A percentile compares a stretch with the other conserved stretches of the same genome.
phyloP scores from a whole-genome alignment of 805 yeast species.

The Candida pseudoglaebosa region DNA sequence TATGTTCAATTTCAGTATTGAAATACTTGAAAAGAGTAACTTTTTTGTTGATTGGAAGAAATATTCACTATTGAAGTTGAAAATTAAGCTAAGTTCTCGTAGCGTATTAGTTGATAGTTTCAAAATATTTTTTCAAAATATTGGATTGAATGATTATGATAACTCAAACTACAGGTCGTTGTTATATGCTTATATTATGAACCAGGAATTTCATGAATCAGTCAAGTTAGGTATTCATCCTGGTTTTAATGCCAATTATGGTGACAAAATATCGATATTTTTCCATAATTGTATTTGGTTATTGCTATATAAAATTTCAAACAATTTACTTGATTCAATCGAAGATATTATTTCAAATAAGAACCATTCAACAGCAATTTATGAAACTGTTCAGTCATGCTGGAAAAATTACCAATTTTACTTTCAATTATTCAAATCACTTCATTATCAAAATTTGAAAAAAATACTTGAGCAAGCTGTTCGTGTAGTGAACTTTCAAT shows the following conservation, averaged over 20 bases:
- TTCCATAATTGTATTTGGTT: conserved; percentile 18
- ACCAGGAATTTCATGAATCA: conserved; percentile 17
- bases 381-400: neutral
- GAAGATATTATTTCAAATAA: conserved; percentile 7
- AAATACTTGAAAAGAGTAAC: neutral
- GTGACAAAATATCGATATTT: conserved; percentile 6
- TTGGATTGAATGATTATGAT: conserved; percentile 7
- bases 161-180: conserved; percentile 9
- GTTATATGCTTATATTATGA: conserved; percentile 18
- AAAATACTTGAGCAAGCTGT: conserved; percentile 13
- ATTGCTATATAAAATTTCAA: conserved; percentile 13
- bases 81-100: neutral
- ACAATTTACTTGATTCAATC: conserved; percentile 12
- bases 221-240: conserved; percentile 14
- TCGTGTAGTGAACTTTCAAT: conserved; percentile 13
- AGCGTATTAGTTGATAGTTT: neutral
- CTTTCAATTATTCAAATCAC: conserved; percentile 15
- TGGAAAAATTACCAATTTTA: conserved; percentile 16
- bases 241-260: conserved; percentile 20
- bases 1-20: neutral
- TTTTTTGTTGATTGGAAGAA: neutral
- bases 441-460: conserved; percentile 16
- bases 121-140: neutral
- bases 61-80: neutral
- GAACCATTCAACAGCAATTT: neutral